Evolutionary conservation across 495 filamentous ascomycete species (phyloP).

Genomic region (Penicillium robsamsonii): DNA sequence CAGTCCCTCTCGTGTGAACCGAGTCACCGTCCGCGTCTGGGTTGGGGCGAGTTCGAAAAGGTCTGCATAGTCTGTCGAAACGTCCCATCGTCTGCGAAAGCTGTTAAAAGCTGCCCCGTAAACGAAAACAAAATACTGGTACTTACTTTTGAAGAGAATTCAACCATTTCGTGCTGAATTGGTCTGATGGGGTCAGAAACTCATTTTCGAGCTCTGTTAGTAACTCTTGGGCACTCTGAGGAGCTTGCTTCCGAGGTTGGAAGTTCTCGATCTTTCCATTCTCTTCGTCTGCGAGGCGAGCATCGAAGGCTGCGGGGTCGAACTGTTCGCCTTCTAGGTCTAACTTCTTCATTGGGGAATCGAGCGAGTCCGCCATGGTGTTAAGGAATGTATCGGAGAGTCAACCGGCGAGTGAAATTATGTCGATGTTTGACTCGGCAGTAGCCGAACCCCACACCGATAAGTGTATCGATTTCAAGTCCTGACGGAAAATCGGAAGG

Average conservation of each 20-base stretch:
- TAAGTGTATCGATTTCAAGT: neutral
- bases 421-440: slow-evolving; percentile 8
- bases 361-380: slow-evolving; percentile 29
- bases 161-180: slow-evolving; percentile 79
- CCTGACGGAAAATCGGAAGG: neutral
- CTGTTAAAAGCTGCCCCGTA: slow-evolving; percentile 18
- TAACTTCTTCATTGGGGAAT: slow-evolving; percentile 32
- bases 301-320: slow-evolving; percentile 30
- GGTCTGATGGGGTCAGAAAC: slow-evolving; percentile 72
- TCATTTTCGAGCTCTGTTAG: slow-evolving; percentile 69
- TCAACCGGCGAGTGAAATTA: neutral
- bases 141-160: slow-evolving; percentile 77
- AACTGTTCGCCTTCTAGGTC: slow-evolving; percentile 26
- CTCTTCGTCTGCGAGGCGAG: slow-evolving; percentile 36
- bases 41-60: slow-evolving; percentile 86
- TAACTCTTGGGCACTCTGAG: slow-evolving; percentile 52
- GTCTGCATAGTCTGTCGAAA: slow-evolving; percentile 67
- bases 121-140: slow-evolving; percentile 9
- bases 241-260: slow-evolving; percentile 55
- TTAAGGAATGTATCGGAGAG: neutral
- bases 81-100: slow-evolving; percentile 70
- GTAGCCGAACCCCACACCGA: slow-evolving; percentile 7
- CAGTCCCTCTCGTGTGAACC: slow-evolving; percentile 87
- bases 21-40: slow-evolving; percentile 86
- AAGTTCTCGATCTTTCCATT: slow-evolving; percentile 26